Percentiles rank a stretch among this genome's conserved stretches.
These are phyloP conservation scores for Lojkania enalia DNA, from an alignment of 2,329 filamentous ascomycete genomes.

Conservation along the genomic window DNA sequence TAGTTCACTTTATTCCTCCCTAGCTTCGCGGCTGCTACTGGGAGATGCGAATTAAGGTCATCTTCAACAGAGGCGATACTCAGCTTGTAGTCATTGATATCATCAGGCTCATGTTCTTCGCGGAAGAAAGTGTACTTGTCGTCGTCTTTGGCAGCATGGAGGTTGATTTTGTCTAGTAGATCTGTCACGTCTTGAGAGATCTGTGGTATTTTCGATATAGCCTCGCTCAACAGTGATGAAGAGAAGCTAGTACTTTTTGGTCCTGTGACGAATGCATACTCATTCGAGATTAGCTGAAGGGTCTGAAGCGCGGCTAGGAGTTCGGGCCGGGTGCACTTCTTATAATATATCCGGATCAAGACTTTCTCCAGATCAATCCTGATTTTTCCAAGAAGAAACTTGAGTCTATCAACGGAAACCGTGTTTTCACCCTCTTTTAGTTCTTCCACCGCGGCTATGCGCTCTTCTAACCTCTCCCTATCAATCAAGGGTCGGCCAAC, in stretches of 20 bases:
- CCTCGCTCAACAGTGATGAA: constrained; percentile 69
- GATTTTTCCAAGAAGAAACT: constrained; percentile 69
- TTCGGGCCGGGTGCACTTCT: constrained; percentile 89
- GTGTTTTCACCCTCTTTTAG: constrained; percentile 71
- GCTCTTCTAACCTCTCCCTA: constrained; percentile 71
- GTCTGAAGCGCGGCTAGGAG: constrained; percentile 83
- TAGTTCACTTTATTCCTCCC: constrained; percentile 75
- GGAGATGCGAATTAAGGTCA: constrained; percentile 77
- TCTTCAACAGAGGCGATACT: constrained; percentile 91
- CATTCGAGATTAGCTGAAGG: constrained; percentile 76
- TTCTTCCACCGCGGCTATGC: constrained; percentile 84
- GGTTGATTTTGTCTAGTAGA: constrained; percentile 84
- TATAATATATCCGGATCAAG: constrained; percentile 94
- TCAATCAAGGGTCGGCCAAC: constrained; percentile 88
- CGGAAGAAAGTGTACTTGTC: constrained; percentile 96
- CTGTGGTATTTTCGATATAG: constrained; percentile 73
- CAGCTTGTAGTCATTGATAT: constrained; percentile 86
- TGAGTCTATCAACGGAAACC: constrained; percentile 71
- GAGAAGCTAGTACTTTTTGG: constrained; percentile 71
- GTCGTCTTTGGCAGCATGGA: constrained; percentile 77
- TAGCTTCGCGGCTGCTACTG: constrained; percentile 71
- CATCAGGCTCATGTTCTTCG: constrained; percentile 83
- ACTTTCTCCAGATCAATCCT: constrained; percentile 88
- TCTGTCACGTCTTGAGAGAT: constrained; percentile 73
- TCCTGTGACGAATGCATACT: constrained; percentile 70